Base-by-base conservation (phyloP, 2,329 filamentous ascomycete genomes). In the Verticillium longisporum region DNA sequence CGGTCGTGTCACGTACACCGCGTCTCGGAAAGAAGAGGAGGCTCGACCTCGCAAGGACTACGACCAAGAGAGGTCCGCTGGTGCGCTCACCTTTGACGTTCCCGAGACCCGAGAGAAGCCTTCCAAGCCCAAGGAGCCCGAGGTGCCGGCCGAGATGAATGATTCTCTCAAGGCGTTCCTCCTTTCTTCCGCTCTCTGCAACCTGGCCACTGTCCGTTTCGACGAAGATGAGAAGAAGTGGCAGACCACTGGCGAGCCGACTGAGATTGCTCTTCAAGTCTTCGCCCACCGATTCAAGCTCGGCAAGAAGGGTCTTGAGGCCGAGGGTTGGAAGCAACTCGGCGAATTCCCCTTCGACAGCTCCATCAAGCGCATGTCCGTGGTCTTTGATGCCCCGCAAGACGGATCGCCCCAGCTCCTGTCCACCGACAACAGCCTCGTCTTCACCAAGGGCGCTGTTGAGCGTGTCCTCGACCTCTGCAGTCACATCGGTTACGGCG, bases 311-410 rank as follows among this genome's bases (percentile, higher is more conserved):
- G 68, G 71, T 1, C 73, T 86, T 2, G 80, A 82, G 61, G 72
- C 68, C 2, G 70, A 75, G 5, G 82, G 82, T 15, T 88, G 86
- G 85, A 82, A 81, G 65, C 82, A 88, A 67, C 72, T 88, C 1
- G 83, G 86, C 59, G 90, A 92, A 68, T 90, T 90, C 63, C 88
- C 89, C 18, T 93, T 92, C 68, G 89, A 92, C 72, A 90, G 87
- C 61, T 83, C 82, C 67, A 85, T 91, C 71, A 92, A 92, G 80
- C 86, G 88, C 68, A 92, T 92, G 89, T 90, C 88, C 9, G 88
- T 92, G 61, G 81, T 92, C 55, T 91, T 90, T 73, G 79, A 84
- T 56, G 74, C 74, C 6, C 81, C 82, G 1, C 57, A 59, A 36
- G 57, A 55, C 18, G 57, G 57, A 26, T 53, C 57, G 6, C 21